These are phyloP conservation scores for Phlebiopsis gigantea DNA, from an alignment of 768 basidiomycete genomes.

Conservation along the genomic window DNA sequence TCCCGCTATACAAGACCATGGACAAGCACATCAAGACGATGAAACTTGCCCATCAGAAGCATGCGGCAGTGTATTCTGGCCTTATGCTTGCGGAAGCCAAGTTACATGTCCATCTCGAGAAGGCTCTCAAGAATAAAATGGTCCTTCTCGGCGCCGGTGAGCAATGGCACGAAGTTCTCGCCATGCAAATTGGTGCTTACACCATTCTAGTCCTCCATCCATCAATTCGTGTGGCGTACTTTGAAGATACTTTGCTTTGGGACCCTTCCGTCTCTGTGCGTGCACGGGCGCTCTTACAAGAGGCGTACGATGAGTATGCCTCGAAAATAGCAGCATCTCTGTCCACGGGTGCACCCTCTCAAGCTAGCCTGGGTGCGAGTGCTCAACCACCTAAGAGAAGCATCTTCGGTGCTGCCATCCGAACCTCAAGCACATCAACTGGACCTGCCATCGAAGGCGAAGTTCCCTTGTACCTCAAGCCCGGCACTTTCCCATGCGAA, in stretches of 20 bases:
- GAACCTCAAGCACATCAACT: too few species aligned
- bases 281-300: not conserved
- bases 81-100: not conserved
- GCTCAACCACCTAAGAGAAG: too few species aligned
- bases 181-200: too few species aligned
- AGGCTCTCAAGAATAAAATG: not conserved
- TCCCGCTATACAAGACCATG: conserved; percentile 2
- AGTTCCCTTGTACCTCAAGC: not conserved
- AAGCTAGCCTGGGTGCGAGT: too few species aligned
- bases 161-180: too few species aligned
- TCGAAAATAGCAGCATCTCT: not conserved
- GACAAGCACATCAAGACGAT: not conserved
- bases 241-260: not conserved
- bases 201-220: conserved; percentile 2
- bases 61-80: not conserved
- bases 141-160: not conserved
- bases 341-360: too few species aligned
- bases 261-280: not conserved
- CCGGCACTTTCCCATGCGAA: not conserved
- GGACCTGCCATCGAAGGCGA: too few species aligned
- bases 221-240: not conserved
- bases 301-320: not conserved
- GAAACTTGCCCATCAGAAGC: not conserved
- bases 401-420: too few species aligned
- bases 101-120: not conserved